Evolutionary conservation across 352 stramenopile genomes (phyloP).

Genomic region (Phytophthora aleatoria): DNA sequence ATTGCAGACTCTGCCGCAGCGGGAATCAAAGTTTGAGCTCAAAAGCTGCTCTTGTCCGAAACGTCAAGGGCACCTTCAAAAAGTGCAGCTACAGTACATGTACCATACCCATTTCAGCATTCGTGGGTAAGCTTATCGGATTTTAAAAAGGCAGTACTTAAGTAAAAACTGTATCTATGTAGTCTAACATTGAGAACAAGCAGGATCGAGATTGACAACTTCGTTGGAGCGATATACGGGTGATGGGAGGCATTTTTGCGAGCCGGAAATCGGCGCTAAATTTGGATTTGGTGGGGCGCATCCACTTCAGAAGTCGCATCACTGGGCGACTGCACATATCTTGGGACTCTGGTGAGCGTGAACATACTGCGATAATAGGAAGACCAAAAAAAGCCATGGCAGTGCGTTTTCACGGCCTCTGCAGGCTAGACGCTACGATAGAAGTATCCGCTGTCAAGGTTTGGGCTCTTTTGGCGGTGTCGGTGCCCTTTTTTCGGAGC

Average conservation of each 20-base stretch:
- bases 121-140: neutral
- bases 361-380: neutral
- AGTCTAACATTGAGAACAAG: too few relatives aligned
- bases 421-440: too few relatives aligned
- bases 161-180: too few relatives aligned
- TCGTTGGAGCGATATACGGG: neutral
- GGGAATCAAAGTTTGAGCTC: neutral
- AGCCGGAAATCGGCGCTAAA: constrained; percentile 9
- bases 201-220: too few relatives aligned
- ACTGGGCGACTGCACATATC: neutral
- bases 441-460: neutral
- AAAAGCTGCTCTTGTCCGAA: neutral
- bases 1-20: neutral
- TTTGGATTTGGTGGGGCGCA: constrained; percentile 17
- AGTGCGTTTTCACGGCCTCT: too few relatives aligned
- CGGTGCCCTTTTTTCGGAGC: constrained; percentile 7
- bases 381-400: too few relatives aligned
- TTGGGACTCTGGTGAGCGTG: too few relatives aligned
- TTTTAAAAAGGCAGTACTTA: too few relatives aligned
- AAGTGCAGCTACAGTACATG: neutral
- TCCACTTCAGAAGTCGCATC: constrained; percentile 33
- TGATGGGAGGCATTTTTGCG: constrained; percentile 7
- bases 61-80: neutral
- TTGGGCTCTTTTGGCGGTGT: constrained; percentile 18
- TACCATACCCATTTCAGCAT: neutral